phyloP scores from a whole-genome alignment of 345 rosid genomes.

The Corchorus olitorius region DNA sequence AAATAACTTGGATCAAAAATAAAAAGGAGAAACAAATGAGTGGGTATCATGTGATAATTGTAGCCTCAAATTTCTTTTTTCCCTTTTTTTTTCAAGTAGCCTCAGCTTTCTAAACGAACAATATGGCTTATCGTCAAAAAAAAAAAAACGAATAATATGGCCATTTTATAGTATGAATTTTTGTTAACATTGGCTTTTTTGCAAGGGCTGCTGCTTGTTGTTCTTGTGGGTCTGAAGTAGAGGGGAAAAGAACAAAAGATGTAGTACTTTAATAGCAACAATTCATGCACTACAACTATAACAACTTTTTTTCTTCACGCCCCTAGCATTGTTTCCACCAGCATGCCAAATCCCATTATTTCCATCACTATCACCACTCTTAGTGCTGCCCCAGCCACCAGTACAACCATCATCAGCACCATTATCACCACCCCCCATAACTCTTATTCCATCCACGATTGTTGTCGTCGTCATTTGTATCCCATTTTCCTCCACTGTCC shows the following conservation, averaged over 20 bases:
- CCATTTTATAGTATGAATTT: not conserved
- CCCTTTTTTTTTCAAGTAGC: too few species aligned
- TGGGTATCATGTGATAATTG: not conserved
- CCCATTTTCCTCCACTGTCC: too few species aligned
- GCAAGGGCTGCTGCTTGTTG: not conserved
- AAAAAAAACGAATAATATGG: not conserved
- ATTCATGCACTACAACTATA: not conserved
- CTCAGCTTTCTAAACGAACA: not conserved
- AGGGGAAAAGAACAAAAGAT: not conserved
- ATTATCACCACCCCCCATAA: conserved; percentile 23
- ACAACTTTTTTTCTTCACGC: not conserved
- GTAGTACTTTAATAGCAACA: not conserved
- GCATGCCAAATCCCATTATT: not conserved
- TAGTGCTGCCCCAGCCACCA: conserved; percentile 55
- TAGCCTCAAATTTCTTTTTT: not conserved
- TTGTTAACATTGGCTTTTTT: not conserved
- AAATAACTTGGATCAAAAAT: too few species aligned
- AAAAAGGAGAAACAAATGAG: not conserved
- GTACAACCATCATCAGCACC: conserved; percentile 38
- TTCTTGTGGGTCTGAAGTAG: not conserved
- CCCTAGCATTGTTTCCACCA: conserved; percentile 24
- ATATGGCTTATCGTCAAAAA: not conserved
- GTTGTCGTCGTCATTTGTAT: not conserved
- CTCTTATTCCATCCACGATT: not conserved
- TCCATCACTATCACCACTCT: not conserved